phyloP scores from a whole-genome alignment of 345 rosid species.

The Viola odorata region DNA sequence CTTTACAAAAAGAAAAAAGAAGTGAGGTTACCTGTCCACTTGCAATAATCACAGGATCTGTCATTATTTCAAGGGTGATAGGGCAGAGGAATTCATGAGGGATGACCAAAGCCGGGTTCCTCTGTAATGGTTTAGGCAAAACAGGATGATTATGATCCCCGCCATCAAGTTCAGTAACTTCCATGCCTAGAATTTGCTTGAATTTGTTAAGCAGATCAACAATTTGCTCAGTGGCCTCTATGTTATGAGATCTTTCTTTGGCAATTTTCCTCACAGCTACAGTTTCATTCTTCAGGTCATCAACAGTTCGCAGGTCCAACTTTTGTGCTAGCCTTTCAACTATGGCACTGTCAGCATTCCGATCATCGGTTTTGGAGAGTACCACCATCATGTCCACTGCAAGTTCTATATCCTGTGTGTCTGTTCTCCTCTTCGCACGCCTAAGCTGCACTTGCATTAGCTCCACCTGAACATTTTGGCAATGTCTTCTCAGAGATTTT shows the following conservation, averaged over 20 bases:
- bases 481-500: no score
- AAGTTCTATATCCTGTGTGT: constrained; percentile 58
- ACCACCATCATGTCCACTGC: constrained; percentile 67
- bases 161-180: constrained; percentile 28
- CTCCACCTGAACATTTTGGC: constrained; percentile 34
- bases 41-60: constrained; percentile 57
- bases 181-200: constrained; percentile 42
- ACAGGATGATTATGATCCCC: no score
- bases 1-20: neutral
- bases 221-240: constrained; percentile 36
- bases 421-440: constrained; percentile 47
- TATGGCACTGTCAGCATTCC: constrained; percentile 46
- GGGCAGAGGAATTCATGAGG: constrained; percentile 62
- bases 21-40: constrained; percentile 53
- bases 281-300: constrained; percentile 46
- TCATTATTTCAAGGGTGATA: constrained; percentile 54
- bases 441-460: constrained; percentile 47
- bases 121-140: constrained; percentile 26
- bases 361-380: constrained; percentile 38
- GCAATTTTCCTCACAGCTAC: constrained; percentile 36
- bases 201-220: constrained; percentile 39
- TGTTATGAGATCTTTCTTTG: constrained; percentile 26
- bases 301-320: constrained; percentile 41
- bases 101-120: constrained; percentile 31
- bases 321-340: constrained; percentile 52